Conservation (phyloP, 2,329 filamentous ascomycete species). For the Coniochaeta sp. region DNA sequence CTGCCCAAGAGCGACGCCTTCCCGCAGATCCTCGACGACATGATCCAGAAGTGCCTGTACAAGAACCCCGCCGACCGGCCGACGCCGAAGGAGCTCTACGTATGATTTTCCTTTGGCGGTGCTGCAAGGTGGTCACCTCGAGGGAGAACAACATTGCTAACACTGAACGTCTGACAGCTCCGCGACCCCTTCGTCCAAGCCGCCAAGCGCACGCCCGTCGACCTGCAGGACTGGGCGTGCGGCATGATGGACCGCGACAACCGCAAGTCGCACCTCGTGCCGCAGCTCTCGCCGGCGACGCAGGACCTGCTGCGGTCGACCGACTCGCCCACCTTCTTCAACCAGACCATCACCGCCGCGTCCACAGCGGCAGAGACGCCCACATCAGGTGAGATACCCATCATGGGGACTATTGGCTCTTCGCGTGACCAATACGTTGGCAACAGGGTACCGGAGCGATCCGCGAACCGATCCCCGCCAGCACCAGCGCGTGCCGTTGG, state of each 20-base stretch:
- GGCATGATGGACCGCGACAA: constrained; percentile 92
- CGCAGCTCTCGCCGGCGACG: constrained; percentile 70
- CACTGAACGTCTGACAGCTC: constrained; percentile 52
- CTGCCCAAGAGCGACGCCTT: constrained; percentile 97
- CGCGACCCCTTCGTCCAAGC: constrained; percentile 92
- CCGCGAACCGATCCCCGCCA: constrained; percentile 32
- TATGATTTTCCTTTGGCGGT: constrained; percentile 38
- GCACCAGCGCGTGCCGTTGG: too few relatives aligned
- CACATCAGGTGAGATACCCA: constrained; percentile 66
- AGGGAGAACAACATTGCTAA: too few relatives aligned
- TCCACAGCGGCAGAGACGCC: constrained; percentile 51
- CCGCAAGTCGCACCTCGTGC: constrained; percentile 86
- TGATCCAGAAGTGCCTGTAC: constrained; percentile 91
- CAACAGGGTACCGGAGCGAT: constrained; percentile 36
- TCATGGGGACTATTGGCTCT: constrained; percentile 50
- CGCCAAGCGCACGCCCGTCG: constrained; percentile 91
- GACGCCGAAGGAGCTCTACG: constrained; percentile 88
- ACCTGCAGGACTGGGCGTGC: constrained; percentile 88
- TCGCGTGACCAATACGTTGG: constrained; percentile 38
- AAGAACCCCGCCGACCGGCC: constrained; percentile 86
- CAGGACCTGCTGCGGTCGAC: constrained; percentile 64
- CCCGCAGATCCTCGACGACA: constrained; percentile 88
- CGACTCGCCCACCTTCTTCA: constrained; percentile 47
- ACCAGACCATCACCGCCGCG: constrained; percentile 32
- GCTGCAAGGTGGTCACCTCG: neutral